Base-by-base conservation (phyloP, 179 eudicot species). In the Beta macrorhiza region DNA sequence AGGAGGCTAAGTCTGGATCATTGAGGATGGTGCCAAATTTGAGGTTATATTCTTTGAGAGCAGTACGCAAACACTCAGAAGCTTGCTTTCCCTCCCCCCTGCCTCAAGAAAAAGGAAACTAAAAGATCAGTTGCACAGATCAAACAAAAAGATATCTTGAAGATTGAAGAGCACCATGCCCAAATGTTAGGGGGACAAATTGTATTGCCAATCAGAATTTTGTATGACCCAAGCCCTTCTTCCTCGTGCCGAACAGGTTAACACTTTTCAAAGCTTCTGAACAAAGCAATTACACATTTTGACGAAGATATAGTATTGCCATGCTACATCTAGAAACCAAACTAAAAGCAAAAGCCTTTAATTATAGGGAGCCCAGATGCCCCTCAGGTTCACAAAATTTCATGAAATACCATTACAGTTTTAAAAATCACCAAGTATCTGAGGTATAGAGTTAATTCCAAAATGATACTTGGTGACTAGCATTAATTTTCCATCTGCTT, bases 1-100 rank as follows among this genome's bases (percentile, higher is more conserved):
- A 95, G 78, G 98, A 91, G 77, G 98, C 98, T 75, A 97, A 89
- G 87, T 97, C 98, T 56, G 99, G 99, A 91, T 97, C 98, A 86
- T 97, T 97, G 56, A 97, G 92, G 80, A 97, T 94, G 79, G 99
- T 97, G 70, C 93, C 93, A 82, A 97, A 97, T 86, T 95, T 97
- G 83, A 94, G 93, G 85, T 89, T 84, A 85, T 93, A 92, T 57
- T 97, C 97, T 89, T 81, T 91, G 64, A 93, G 90, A 83, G 97
- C 97, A 75, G 87, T 89, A 72, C 99, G 97, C 84, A 94, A 89
- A 86, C 94, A 91, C 42, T 91, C 97, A 58, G 94, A 93, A 82
- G 97, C 95, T 84, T 89, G 91, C 90, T 90, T 95, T 70, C 93
- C 97, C 87, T 97, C 99, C 88, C 96, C 94, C 85, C 98, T 95